Conservation (phyloP, 1,139 yeast genomes). For the Kodamaea ohmeri region DNA sequence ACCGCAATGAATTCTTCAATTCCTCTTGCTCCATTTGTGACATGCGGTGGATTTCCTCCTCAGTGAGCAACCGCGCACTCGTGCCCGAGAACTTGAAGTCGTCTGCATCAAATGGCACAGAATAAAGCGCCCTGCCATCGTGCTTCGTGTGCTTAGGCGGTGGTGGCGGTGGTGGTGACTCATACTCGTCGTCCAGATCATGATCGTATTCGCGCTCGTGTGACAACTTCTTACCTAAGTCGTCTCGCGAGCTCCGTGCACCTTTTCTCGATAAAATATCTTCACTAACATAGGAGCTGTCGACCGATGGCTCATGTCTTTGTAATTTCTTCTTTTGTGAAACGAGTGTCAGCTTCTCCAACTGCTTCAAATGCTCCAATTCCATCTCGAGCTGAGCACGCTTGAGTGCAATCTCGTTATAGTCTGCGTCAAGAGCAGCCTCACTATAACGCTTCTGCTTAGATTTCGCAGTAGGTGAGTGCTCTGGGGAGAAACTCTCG, state of each 20-base stretch:
- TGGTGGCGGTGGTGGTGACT: constrained; percentile 49
- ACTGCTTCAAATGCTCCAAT: constrained; percentile 35
- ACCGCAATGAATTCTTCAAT: constrained; percentile 41
- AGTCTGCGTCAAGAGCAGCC: constrained; percentile 8
- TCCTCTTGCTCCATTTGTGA: constrained; percentile 39
- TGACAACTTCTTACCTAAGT: constrained; percentile 37
- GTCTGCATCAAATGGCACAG: constrained; percentile 40
- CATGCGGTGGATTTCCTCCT: constrained; percentile 31
- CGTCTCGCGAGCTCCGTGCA: constrained; percentile 34
- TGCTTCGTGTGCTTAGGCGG: constrained; percentile 40
- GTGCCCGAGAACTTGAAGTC: constrained; percentile 35
- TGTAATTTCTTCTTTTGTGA: constrained; percentile 19
- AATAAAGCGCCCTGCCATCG: constrained; percentile 12
- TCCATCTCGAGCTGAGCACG: constrained; percentile 43
- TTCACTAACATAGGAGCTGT: constrained; percentile 37
- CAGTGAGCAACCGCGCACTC: constrained; percentile 21
- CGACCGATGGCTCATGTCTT: constrained; percentile 17
- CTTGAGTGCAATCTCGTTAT: constrained; percentile 32
- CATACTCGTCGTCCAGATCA: constrained; percentile 16
- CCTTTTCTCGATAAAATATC: constrained; percentile 35
- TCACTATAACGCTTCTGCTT: constrained; percentile 9
- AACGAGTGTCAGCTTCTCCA: constrained; percentile 25
- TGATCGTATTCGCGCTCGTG: constrained; percentile 10
- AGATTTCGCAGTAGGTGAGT: constrained; percentile 17
- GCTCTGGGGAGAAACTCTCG: constrained; percentile 28